Evolutionary conservation across 169 alveolate genomes (phyloP).

Genomic region (Theileria sp.): DNA sequence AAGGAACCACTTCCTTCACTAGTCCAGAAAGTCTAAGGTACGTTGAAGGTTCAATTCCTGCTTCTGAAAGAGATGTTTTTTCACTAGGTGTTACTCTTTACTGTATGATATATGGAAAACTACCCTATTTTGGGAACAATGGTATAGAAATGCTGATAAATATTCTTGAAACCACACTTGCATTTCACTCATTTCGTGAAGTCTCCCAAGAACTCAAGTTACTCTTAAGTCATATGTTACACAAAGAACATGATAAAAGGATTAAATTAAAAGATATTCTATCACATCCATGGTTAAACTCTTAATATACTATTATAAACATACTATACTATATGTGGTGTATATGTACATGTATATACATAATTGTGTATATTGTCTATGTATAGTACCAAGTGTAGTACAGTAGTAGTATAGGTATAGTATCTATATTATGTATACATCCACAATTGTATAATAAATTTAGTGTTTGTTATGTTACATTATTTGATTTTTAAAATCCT

Average conservation of each 20-base stretch:
- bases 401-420: neutral
- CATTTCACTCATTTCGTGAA: conserved; percentile 15
- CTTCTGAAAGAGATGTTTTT: conserved; percentile 41
- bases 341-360: neutral
- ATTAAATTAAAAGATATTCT: neutral
- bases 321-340: neutral
- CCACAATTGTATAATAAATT: neutral
- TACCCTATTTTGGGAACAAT: conserved; percentile 48
- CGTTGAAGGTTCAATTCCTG: conserved; percentile 52
- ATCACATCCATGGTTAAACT: conserved; percentile 52
- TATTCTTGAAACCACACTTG: conserved; percentile 40
- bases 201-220: conserved; percentile 29
- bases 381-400: neutral
- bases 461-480: neutral
- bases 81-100: conserved; percentile 59
- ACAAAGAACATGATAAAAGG: conserved; percentile 32
- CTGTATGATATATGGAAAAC: conserved; percentile 50
- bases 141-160: conserved; percentile 40
- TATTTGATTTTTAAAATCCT: conserved; percentile 34
- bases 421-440: neutral
- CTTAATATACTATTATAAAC: neutral
- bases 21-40: conserved; percentile 56
- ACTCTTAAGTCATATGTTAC: conserved; percentile 35
- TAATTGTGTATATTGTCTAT: neutral
- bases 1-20: conserved; percentile 51